Conservation (phyloP, 2,329 filamentous ascomycete genomes). For the Aspergillus sojae region DNA sequence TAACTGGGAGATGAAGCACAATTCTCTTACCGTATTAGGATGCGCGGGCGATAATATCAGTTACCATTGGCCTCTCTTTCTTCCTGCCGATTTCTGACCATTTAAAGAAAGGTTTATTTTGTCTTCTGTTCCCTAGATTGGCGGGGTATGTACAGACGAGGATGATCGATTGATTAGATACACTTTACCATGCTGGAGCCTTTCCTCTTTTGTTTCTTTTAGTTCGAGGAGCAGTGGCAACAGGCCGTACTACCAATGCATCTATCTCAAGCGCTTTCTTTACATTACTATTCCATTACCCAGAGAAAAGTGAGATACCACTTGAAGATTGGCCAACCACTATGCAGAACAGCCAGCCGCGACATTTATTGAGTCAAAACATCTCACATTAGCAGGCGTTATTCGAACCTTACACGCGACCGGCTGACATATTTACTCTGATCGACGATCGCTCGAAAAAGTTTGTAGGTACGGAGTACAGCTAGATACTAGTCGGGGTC, state of each 20-base stretch:
- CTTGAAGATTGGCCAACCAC: no score
- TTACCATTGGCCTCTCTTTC: no score
- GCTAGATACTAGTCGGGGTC: no score
- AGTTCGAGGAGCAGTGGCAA: not conserved
- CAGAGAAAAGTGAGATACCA: not conserved
- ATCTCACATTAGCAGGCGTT: not conserved
- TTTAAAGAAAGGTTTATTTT: not conserved
- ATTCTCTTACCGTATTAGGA: not conserved
- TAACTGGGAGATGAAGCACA: not conserved
- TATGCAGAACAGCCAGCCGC: not conserved
- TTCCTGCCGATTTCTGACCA: no score
- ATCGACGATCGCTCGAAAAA: not conserved
- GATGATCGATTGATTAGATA: not conserved
- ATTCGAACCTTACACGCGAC: not conserved
- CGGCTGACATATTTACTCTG: not conserved
- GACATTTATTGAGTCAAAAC: not conserved
- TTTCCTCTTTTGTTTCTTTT: not conserved
- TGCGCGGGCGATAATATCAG: no score
- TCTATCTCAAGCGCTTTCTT: not conserved
- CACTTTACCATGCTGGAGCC: not conserved
- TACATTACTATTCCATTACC: not conserved
- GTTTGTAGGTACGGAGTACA: not conserved
- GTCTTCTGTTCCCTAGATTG: not conserved
- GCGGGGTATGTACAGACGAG: no score
- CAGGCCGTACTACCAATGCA: not conserved